Conservation (phyloP, 345 rosid species). For the Ceriops tagal region DNA sequence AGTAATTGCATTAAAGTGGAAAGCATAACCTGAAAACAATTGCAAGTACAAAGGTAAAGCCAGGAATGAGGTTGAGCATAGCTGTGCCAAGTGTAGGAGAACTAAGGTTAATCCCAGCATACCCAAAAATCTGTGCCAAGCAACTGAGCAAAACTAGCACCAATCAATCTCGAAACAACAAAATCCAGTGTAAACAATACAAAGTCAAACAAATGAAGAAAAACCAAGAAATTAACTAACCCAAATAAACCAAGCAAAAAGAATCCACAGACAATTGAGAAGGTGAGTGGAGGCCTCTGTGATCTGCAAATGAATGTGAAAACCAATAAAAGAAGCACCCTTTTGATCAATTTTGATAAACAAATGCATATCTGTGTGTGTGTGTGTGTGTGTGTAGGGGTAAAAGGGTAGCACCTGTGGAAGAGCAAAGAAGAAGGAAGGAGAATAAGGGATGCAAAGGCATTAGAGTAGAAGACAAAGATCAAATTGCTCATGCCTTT, state of each 20-base stretch:
- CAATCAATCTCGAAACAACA: constrained; percentile 18
- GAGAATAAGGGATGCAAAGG: constrained; percentile 54
- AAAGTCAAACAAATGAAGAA: constrained; percentile 1
- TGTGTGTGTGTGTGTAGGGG: too few species aligned
- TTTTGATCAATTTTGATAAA: background rate
- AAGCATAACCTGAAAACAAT: constrained; percentile 43
- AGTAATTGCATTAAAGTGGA: constrained; percentile 4
- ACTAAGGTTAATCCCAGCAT: constrained; percentile 49
- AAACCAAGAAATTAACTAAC: constrained; percentile 14
- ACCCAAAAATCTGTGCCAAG: constrained; percentile 35
- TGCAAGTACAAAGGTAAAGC: constrained; percentile 55
- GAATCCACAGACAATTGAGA: constrained; percentile 36
- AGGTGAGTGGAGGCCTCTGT: constrained; percentile 45
- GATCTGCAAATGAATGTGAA: constrained; percentile 29
- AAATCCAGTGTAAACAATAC: background rate
- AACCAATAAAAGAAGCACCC: background rate
- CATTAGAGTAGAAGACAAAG: constrained; percentile 56
- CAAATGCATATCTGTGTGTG: too few species aligned
- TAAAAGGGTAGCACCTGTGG: constrained; percentile 35
- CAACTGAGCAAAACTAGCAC: constrained; percentile 17
- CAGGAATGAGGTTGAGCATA: constrained; percentile 58
- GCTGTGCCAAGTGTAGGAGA: constrained; percentile 58
- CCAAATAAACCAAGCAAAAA: constrained; percentile 55
- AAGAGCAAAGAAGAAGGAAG: constrained; percentile 47
- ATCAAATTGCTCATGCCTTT: constrained; percentile 48